Evolutionary conservation across 2,329 filamentous ascomycete species (phyloP).

Genomic region (Aspergillus piperis): DNA sequence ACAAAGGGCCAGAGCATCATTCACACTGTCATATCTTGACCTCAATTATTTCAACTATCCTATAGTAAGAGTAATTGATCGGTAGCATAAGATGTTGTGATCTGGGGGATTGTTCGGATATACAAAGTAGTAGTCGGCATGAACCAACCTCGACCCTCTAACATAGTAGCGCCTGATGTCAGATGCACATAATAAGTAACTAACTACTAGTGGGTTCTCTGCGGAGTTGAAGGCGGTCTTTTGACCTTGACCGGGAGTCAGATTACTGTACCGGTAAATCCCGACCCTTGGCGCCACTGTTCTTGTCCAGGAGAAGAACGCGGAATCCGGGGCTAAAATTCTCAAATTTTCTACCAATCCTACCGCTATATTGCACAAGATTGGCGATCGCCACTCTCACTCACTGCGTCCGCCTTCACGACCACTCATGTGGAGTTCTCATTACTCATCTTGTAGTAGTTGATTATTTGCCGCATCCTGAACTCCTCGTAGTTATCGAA

Average conservation of each 20-base stretch:
- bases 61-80: too few species aligned
- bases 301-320: conserved; percentile 1
- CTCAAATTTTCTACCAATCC: conserved; percentile 17
- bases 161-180: background rate
- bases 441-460: conserved; percentile 14
- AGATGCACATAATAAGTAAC: background rate
- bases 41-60: background rate
- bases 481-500: background rate
- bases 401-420: conserved; percentile 15
- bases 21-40: too few species aligned
- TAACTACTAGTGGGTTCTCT: background rate
- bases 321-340: conserved; percentile 16
- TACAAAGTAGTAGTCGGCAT: too few species aligned
- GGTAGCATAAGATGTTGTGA: background rate
- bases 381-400: conserved; percentile 17
- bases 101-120: background rate
- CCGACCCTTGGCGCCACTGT: conserved; percentile 23
- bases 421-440: background rate
- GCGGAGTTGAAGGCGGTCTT: background rate
- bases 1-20: too few species aligned
- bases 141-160: too few species aligned
- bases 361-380: conserved; percentile 10
- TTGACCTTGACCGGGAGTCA: background rate
- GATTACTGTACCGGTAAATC: conserved; percentile 24
- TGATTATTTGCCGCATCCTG: background rate